Conservation (phyloP, 1,284 basidiomycete genomes). For the Ceratobasidium theobromae region DNA sequence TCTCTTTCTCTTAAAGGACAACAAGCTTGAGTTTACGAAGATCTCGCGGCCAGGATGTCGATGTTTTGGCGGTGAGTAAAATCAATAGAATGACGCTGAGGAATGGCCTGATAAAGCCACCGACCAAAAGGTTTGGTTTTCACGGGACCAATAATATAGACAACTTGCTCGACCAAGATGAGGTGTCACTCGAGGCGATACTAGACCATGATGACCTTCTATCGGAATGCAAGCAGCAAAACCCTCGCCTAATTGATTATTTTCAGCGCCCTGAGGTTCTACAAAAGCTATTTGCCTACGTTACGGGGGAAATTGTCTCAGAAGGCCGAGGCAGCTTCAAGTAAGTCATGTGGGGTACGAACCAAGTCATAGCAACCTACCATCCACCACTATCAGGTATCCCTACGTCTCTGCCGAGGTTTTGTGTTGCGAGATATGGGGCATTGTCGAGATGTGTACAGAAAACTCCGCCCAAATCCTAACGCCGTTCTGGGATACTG, state of each 20-base stretch:
- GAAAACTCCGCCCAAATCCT: constrained; percentile 70
- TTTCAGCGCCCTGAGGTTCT: constrained; percentile 79
- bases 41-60: constrained; percentile 10
- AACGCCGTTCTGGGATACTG: constrained; percentile 89
- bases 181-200: constrained; percentile 83
- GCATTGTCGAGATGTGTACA: constrained; percentile 87
- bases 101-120: background rate
- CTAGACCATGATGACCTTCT: constrained; percentile 93
- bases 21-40: background rate
- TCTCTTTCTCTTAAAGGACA: background rate
- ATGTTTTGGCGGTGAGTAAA: constrained; percentile 29
- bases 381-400: constrained; percentile 61
- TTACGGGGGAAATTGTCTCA: constrained; percentile 80
- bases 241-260: constrained; percentile 83
- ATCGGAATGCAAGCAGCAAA: constrained; percentile 94
- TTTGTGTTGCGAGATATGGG: constrained; percentile 93
- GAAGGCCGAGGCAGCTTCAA: constrained; percentile 75
- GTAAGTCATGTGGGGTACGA: constrained; percentile 49
- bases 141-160: constrained; percentile 81
- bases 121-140: constrained; percentile 71
- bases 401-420: constrained; percentile 95
- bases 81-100: background rate
- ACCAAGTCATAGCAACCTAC: background rate
- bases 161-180: constrained; percentile 76
- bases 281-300: constrained; percentile 77